These are phyloP conservation scores for Dendrobium chrysotoxum DNA, from an alignment of 106 monocot genomes.

Conservation along the genomic window DNA sequence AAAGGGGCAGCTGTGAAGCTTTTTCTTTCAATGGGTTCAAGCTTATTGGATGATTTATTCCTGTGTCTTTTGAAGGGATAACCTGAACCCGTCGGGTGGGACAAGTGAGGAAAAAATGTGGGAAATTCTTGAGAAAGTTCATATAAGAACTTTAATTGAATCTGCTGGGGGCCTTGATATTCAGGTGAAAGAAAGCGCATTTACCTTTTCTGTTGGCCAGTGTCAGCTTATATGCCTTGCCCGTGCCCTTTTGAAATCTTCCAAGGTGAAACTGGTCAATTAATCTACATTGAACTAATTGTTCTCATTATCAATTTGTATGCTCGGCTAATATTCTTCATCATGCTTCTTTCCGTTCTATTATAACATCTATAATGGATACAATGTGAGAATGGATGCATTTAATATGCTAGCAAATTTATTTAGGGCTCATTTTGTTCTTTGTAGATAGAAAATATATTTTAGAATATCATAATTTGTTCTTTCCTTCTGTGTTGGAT, in stretches of 20 bases:
- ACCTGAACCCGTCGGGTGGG: slow-evolving; percentile 76
- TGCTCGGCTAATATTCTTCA: not conserved
- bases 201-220: slow-evolving; percentile 85
- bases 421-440: not conserved
- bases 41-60: not conserved
- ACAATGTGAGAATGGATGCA: not conserved
- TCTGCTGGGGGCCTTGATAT: slow-evolving; percentile 74
- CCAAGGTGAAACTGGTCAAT: slow-evolving; percentile 55
- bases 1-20: not conserved
- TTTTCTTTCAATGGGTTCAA: not conserved
- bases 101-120: slow-evolving; percentile 59
- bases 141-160: slow-evolving; percentile 63
- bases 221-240: slow-evolving; percentile 91
- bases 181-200: slow-evolving; percentile 58
- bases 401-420: not conserved
- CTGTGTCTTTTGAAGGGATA: slow-evolving; percentile 44
- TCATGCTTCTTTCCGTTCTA: not conserved
- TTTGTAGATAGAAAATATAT: not conserved
- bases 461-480: too few species aligned
- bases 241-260: slow-evolving; percentile 78
- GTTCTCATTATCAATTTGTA: not conserved
- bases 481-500: too few species aligned
- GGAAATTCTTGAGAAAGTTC: slow-evolving; percentile 76
- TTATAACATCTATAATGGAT: not conserved
- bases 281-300: not conserved